Conservation (phyloP, 1,139 yeast species). For the Neolecta irregularis region DNA sequence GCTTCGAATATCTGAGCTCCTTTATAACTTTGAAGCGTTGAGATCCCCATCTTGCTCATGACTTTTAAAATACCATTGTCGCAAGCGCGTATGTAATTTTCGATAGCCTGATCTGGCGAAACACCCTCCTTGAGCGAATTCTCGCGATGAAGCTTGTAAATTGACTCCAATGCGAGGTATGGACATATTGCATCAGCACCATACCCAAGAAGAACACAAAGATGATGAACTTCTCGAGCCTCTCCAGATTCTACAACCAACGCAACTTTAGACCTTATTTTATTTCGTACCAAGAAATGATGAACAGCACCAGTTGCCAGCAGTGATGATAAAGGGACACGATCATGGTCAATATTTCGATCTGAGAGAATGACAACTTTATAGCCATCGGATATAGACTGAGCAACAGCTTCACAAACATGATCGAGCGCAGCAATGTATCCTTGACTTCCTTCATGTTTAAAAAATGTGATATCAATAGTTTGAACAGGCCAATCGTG, state of each 20-base stretch:
- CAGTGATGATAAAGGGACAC: constrained; percentile 75
- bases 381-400: constrained; percentile 61
- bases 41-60: constrained; percentile 98
- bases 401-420: constrained; percentile 74
- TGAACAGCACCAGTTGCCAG: constrained; percentile 96
- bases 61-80: constrained; percentile 90
- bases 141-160: constrained; percentile 71
- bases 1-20: constrained; percentile 99
- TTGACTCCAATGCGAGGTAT: constrained; percentile 79
- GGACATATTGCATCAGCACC: constrained; percentile 97
- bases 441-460: constrained; percentile 69
- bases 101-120: constrained; percentile 43
- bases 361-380: constrained; percentile 69
- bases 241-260: constrained; percentile 84
- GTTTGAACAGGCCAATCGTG: constrained; percentile 74
- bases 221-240: constrained; percentile 94
- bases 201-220: constrained; percentile 85
- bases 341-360: constrained; percentile 39
- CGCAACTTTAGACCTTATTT: constrained; percentile 92
- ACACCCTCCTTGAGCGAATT: constrained; percentile 46
- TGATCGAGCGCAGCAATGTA: constrained; percentile 74
- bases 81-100: constrained; percentile 65
- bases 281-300: constrained; percentile 88
- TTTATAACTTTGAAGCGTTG: constrained; percentile 90
- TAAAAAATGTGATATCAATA: constrained; percentile 82